phyloP scores from a whole-genome alignment of 1,139 yeast species.

The Suhomyces bribrorum region DNA sequence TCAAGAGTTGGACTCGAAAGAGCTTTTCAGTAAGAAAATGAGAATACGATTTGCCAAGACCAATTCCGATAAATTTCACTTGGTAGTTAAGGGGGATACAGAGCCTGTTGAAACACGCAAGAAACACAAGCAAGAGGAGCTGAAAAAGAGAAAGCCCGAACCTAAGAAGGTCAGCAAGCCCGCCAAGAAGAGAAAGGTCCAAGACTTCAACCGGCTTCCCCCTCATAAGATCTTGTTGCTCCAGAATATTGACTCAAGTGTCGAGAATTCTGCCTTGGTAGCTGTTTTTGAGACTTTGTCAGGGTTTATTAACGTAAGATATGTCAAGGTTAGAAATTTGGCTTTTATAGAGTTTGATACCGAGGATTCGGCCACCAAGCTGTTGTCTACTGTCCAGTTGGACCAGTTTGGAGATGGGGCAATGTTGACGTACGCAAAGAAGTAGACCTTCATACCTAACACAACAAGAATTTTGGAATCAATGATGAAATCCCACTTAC shows the following conservation, averaged over 20 bases:
- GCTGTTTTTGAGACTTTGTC: slow-evolving; percentile 47
- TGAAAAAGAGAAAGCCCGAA: slow-evolving; percentile 11
- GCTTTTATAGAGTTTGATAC: slow-evolving; percentile 80
- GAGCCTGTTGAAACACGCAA: slow-evolving; percentile 19
- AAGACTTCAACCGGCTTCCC: slow-evolving; percentile 46
- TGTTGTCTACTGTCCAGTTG: slow-evolving; percentile 20
- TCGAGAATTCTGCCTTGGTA: slow-evolving; percentile 35
- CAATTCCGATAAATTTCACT: slow-evolving; percentile 47
- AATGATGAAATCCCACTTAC: too few species aligned
- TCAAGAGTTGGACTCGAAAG: slow-evolving; percentile 40
- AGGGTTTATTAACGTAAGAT: slow-evolving; percentile 67
- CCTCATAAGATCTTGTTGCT: slow-evolving; percentile 73
- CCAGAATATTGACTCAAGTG: slow-evolving; percentile 53
- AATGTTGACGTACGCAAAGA: slow-evolving; percentile 38
- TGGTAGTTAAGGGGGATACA: slow-evolving; percentile 16
- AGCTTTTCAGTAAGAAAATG: slow-evolving; percentile 58
- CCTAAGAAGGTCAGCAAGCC: slow-evolving; percentile 10
- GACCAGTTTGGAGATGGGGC: slow-evolving; percentile 26
- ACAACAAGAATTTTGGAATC: neutral
- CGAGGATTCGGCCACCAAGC: slow-evolving; percentile 35
- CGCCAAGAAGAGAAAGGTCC: slow-evolving; percentile 20
- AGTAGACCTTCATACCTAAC: slow-evolving; percentile 17
- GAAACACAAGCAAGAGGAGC: slow-evolving; percentile 9
- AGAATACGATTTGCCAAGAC: slow-evolving; percentile 42
- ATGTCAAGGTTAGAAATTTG: slow-evolving; percentile 65